Base-by-base conservation (phyloP, 176 grass and related monocot species). In the Leersia perrieri region DNA sequence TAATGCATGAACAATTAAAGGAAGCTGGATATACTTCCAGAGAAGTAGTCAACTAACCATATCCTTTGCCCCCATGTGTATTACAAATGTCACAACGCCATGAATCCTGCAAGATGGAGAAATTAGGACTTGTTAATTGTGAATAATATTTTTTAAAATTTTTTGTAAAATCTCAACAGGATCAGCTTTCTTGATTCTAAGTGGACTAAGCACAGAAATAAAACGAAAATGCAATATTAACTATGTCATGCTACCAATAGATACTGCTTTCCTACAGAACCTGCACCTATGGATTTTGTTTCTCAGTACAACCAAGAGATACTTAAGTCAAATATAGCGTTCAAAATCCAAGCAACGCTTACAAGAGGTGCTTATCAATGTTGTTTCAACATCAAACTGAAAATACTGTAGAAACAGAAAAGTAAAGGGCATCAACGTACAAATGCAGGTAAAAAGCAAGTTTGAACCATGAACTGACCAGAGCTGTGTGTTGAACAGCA, bases 31-130 rank as follows among this genome's bases (percentile, higher is more conserved):
- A 16, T 61, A 42, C 9, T 30, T 53, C 41, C 28, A 73, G 60
- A 72, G 22, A 42, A 63, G 33, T 61, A 32, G 72, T 70, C 42
- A 66, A 91, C 94, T 88, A 80, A 99, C 97, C 97, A 84, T 93
- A 99, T 93, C 97, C 91, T 90, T 99, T 99, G 34, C 97, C 89
- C 5, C 76, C 82, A 80, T 91, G 90, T 1, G 78, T 58, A 84
- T 90, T 88, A 76, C 97, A 99, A 68, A 99, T 86, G 40, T 96
- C 91, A 41, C 97, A 99, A 26, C 87, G 88, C 93, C 97, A 99
- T 58, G 89, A 42, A 72, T 91, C 97, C 97, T 99, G 92, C 57
- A 73, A 79, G 63, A 85, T 79, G 30, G 42, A 62, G 31, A 73
- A 82, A 87, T 76, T 80, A 87, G 29, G 11, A 72, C 36, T 75